These are phyloP conservation scores for Patellaria atrata DNA, from an alignment of 495 filamentous ascomycete genomes.

Conservation along the genomic window DNA sequence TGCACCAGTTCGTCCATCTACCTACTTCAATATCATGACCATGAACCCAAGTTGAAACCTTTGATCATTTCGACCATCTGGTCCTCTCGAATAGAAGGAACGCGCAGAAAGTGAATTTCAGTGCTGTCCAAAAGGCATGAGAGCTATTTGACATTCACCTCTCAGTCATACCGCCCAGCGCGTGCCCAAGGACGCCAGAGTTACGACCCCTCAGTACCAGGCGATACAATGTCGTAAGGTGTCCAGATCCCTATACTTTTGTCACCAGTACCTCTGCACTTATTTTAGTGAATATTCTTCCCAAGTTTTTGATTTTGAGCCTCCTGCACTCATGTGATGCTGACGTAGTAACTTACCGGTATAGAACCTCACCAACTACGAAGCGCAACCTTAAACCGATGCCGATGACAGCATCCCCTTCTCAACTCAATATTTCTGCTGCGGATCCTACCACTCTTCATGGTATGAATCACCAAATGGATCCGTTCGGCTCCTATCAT, in stretches of 20 bases:
- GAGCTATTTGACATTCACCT: slow-evolving; percentile 9
- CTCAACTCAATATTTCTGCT: slow-evolving; percentile 10
- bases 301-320: slow-evolving; percentile 2
- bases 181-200: background rate
- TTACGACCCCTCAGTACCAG: slow-evolving; percentile 7
- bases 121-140: slow-evolving; percentile 2
- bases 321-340: slow-evolving; percentile 6
- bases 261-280: slow-evolving; percentile 1
- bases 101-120: slow-evolving; percentile 5
- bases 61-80: slow-evolving; percentile 4
- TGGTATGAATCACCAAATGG: slow-evolving; percentile 2
- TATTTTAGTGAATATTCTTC: background rate
- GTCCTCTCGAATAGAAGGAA: slow-evolving; percentile 11
- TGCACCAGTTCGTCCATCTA: slow-evolving; percentile 16
- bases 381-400: slow-evolving; percentile 22
- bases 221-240: slow-evolving; percentile 25
- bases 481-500: no score
- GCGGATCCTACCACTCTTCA: slow-evolving; percentile 10
- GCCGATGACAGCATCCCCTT: slow-evolving; percentile 12
- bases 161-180: background rate
- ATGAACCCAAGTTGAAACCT: slow-evolving; percentile 15
- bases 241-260: slow-evolving; percentile 7
- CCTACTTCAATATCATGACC: slow-evolving; percentile 22
- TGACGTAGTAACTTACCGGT: slow-evolving; percentile 18
- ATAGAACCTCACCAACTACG: slow-evolving; percentile 17